Percentiles rank a stretch among this genome's conserved stretches.
These are phyloP conservation scores for Penicillium manginii DNA, from an alignment of 495 filamentous ascomycete genomes.

Conservation along the genomic window DNA sequence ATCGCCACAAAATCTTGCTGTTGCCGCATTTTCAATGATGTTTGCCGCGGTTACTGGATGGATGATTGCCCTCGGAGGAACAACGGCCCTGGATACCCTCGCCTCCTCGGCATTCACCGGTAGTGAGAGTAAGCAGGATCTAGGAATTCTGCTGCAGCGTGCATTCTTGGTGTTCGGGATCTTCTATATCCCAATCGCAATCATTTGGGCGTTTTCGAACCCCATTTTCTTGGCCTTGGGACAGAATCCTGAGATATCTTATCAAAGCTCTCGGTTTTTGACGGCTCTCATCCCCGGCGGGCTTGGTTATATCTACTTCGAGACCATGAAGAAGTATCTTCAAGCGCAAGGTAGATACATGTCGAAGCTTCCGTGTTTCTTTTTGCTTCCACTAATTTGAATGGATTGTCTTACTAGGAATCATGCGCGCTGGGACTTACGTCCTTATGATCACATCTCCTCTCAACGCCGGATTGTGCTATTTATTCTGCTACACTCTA, in stretches of 20 bases:
- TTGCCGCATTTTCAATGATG: constrained; percentile 90
- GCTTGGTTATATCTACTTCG: constrained; percentile 89
- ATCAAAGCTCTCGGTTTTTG: constrained; percentile 75
- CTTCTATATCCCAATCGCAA: constrained; percentile 76
- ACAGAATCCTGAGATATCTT: constrained; percentile 77
- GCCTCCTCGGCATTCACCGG: constrained; percentile 87
- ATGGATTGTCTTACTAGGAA: constrained; percentile 51
- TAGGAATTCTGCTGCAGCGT: constrained; percentile 81
- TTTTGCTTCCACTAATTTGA: constrained; percentile 5
- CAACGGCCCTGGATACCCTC: constrained; percentile 87
- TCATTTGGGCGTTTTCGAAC: constrained; percentile 79
- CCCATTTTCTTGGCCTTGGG: constrained; percentile 76
- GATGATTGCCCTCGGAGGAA: constrained; percentile 91
- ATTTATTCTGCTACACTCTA: constrained; percentile 76
- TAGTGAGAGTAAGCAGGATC: constrained; percentile 77
- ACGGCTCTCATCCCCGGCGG: constrained; percentile 82
- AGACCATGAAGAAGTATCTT: constrained; percentile 88
- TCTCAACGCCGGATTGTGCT: constrained; percentile 76
- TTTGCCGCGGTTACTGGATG: constrained; percentile 91
- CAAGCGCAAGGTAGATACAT: constrained; percentile 75
- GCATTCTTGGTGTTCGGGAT: constrained; percentile 73
- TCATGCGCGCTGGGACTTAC: constrained; percentile 88
- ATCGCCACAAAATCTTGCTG: constrained; percentile 79
- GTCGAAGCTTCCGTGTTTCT: not conserved
- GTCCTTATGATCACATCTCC: constrained; percentile 84